Evolutionary conservation across 2,329 filamentous ascomycete genomes (phyloP).

Genomic region (Setomelanomma holmii): DNA sequence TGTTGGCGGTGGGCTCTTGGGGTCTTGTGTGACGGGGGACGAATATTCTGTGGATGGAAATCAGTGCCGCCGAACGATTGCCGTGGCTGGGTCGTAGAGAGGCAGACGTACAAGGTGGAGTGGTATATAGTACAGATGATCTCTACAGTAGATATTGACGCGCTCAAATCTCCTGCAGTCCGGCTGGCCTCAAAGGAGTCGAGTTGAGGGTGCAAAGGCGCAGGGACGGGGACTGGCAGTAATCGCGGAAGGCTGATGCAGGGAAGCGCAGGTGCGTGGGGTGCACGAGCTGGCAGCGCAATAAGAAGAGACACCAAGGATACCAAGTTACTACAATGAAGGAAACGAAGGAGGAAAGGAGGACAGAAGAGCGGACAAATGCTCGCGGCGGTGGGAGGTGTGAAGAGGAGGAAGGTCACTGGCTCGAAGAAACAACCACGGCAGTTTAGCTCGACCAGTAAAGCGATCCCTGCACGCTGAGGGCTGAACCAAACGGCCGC

Average conservation of each 20-base stretch:
- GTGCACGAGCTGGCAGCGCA: slow-evolving; percentile 15
- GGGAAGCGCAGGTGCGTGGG: slow-evolving; percentile 15
- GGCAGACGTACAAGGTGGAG: slow-evolving; percentile 12
- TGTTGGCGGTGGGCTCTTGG: slow-evolving; percentile 30
- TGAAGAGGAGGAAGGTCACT: slow-evolving; percentile 9
- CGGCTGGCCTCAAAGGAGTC: slow-evolving; percentile 42
- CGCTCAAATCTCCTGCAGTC: slow-evolving; percentile 37
- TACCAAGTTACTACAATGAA: slow-evolving; percentile 28
- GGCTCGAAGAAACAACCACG: slow-evolving; percentile 7
- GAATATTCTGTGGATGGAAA: slow-evolving; percentile 1
- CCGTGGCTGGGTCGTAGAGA: background rate
- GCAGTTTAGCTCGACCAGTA: slow-evolving; percentile 17
- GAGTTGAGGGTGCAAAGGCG: slow-evolving; percentile 19
- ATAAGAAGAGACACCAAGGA: slow-evolving; percentile 30
- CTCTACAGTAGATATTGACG: slow-evolving; percentile 8
- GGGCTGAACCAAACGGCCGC: slow-evolving; percentile 24
- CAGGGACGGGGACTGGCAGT: slow-evolving; percentile 12
- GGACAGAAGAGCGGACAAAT: slow-evolving; percentile 8
- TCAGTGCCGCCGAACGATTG: background rate
- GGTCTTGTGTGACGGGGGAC: background rate
- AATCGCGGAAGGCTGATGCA: slow-evolving; percentile 20
- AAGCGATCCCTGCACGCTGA: slow-evolving; percentile 22
- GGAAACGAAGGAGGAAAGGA: slow-evolving; percentile 6
- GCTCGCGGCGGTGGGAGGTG: slow-evolving; percentile 15
- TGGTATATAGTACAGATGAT: slow-evolving; percentile 3